Evolutionary conservation across 2,329 filamentous ascomycete species (phyloP).

Genomic region (Calonectria hawksworthii): DNA sequence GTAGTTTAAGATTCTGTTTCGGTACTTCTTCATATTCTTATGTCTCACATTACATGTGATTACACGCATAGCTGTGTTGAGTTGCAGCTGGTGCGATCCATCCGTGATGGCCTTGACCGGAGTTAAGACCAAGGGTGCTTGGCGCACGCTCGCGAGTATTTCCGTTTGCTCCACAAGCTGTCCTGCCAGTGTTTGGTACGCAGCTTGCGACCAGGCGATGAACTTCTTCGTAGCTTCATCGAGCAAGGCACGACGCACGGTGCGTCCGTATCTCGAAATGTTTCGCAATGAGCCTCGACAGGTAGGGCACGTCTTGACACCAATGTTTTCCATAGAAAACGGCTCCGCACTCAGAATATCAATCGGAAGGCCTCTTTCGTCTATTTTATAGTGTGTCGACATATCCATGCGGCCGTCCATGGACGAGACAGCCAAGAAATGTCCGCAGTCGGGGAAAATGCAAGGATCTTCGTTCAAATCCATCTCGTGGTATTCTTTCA

Average conservation of each 20-base stretch:
- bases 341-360: not conserved
- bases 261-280: not conserved
- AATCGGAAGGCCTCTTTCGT: not conserved
- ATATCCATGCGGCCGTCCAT: slow-evolving; percentile 3
- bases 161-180: not conserved
- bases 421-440: not conserved
- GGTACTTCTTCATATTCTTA: not conserved
- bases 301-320: not conserved
- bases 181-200: not conserved
- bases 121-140: not conserved
- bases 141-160: not conserved
- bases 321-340: not conserved
- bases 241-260: not conserved
- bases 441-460: slow-evolving; percentile 69
- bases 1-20: not conserved
- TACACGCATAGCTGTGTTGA: not conserved
- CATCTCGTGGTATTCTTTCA: slow-evolving; percentile 68
- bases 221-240: slow-evolving; percentile 1
- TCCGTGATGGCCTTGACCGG: not conserved
- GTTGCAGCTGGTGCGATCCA: not conserved
- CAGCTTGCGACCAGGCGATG: not conserved
- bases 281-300: not conserved
- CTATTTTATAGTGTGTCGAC: not conserved
- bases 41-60: not conserved
- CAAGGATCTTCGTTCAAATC: slow-evolving; percentile 72